Evolutionary conservation across 805 yeast species (phyloP).

Genomic region (Lipomyces japonicus): DNA sequence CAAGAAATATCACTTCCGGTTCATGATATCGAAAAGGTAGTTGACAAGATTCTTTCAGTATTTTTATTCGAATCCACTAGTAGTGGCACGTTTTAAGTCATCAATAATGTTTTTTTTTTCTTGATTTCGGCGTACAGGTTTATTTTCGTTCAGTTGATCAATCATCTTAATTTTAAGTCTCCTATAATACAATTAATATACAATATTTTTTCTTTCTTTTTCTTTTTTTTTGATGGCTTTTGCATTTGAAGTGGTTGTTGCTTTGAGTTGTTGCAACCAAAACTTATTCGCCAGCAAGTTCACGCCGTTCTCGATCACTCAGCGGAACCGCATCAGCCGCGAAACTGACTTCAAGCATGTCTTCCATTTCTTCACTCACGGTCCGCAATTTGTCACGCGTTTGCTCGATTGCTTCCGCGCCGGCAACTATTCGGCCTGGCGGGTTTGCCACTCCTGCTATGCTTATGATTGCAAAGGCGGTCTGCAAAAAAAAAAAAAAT

Average conservation of each 20-base stretch:
- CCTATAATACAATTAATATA: not conserved
- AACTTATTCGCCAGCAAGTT: constrained; percentile 12
- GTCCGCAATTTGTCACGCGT: constrained; percentile 33
- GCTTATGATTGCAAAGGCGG: constrained; percentile 27
- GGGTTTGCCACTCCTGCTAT: constrained; percentile 38
- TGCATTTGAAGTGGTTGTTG: too few species aligned
- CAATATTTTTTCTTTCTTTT: not conserved
- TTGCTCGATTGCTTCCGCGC: constrained; percentile 34
- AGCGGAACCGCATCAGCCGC: constrained; percentile 29
- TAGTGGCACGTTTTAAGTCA: too few species aligned
- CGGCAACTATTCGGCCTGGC: constrained; percentile 35
- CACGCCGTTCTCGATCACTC: constrained; percentile 17
- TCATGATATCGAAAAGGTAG: not conserved
- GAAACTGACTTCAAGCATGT: constrained; percentile 28
- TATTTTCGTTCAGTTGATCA: too few species aligned
- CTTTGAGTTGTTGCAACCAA: not conserved
- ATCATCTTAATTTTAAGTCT: too few species aligned
- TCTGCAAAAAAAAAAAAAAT: constrained; percentile 4
- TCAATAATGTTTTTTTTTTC: too few species aligned
- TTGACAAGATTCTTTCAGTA: not conserved
- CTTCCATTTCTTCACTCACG: constrained; percentile 36
- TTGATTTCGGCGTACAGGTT: too few species aligned
- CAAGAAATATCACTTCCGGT: not conserved
- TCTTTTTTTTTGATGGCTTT: too few species aligned
- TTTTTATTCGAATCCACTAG: not conserved